Percentiles rank a stretch among this genome's conserved stretches.
These are phyloP conservation scores for Scedosporium minutisporum DNA, from an alignment of 2,329 filamentous ascomycete genomes.

Conservation along the genomic window DNA sequence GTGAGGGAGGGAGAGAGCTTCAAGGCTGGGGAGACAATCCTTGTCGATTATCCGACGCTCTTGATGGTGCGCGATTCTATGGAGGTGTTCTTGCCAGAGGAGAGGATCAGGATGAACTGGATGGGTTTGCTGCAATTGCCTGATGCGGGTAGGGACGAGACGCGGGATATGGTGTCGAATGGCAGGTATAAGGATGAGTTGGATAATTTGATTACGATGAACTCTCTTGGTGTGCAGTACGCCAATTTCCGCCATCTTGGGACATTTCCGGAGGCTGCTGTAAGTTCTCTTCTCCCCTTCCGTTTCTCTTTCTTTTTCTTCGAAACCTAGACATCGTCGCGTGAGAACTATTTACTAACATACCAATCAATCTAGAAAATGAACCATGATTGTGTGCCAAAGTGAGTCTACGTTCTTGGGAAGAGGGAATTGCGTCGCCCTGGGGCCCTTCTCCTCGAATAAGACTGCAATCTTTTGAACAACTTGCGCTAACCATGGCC, in stretches of 20 bases:
- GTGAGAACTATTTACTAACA: neutral
- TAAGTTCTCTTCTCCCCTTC: neutral
- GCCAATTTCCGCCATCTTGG: neutral
- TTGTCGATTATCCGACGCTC: slow-evolving; percentile 5
- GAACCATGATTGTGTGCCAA: slow-evolving; percentile 8
- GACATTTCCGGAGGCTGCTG: slow-evolving; percentile 3
- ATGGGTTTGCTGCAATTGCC: slow-evolving; percentile 3
- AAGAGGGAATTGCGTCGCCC: neutral
- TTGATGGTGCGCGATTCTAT: slow-evolving; percentile 1
- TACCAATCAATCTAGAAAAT: slow-evolving; percentile 2
- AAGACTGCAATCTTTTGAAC: neutral
- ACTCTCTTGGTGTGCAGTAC: slow-evolving; percentile 3
- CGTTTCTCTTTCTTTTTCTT: neutral
- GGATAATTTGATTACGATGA: slow-evolving; percentile 3
- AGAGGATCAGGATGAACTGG: slow-evolving; percentile 7
- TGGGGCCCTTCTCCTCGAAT: neutral
- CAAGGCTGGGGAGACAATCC: slow-evolving; percentile 1
- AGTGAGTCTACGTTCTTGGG: slow-evolving; percentile 2
- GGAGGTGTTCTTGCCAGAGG: slow-evolving; percentile 5
- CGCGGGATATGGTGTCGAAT: neutral
- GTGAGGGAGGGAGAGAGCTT: neutral
- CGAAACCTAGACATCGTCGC: neutral
- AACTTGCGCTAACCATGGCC: neutral
- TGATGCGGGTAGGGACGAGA: neutral
- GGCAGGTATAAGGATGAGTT: slow-evolving; percentile 7